These are phyloP conservation scores for Pseudoscleropodium purum DNA, from an alignment of 225 moss, liverwort and hornwort genomes.

Conservation along the genomic window DNA sequence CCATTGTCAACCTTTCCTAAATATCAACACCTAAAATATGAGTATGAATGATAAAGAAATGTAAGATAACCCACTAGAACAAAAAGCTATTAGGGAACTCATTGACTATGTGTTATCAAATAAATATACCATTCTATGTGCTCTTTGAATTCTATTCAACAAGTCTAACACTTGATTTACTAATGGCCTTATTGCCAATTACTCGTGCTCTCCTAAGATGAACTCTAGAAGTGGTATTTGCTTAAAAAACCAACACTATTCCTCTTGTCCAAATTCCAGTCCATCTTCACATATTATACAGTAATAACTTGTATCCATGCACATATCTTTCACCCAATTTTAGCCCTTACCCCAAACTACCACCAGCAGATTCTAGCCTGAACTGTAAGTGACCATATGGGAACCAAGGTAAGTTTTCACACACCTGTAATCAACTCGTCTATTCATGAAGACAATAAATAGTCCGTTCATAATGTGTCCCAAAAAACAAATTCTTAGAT, in stretches of 20 bases:
- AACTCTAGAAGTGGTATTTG: neutral
- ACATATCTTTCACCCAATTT: neutral
- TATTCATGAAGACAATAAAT: neutral
- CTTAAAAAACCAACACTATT: neutral
- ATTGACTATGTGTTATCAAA: neutral
- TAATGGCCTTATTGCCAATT: too few species aligned
- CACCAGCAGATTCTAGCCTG: too few species aligned
- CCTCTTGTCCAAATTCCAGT: too few species aligned
- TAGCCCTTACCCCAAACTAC: neutral
- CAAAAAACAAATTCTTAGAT: neutral
- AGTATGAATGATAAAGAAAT: neutral
- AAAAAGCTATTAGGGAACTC: neutral
- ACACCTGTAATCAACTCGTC: neutral
- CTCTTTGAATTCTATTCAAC: too few species aligned
- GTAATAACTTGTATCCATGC: neutral
- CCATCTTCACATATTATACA: neutral
- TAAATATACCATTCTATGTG: too few species aligned
- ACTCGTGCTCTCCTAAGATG: neutral
- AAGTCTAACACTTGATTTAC: neutral
- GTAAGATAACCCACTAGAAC: neutral
- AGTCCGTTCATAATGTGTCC: neutral
- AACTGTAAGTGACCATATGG: too few species aligned
- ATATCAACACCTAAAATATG: neutral
- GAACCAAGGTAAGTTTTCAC: neutral
- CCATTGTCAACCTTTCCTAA: neutral